phyloP scores from a whole-genome alignment of 495 filamentous ascomycete species.

The Podospora australis region DNA sequence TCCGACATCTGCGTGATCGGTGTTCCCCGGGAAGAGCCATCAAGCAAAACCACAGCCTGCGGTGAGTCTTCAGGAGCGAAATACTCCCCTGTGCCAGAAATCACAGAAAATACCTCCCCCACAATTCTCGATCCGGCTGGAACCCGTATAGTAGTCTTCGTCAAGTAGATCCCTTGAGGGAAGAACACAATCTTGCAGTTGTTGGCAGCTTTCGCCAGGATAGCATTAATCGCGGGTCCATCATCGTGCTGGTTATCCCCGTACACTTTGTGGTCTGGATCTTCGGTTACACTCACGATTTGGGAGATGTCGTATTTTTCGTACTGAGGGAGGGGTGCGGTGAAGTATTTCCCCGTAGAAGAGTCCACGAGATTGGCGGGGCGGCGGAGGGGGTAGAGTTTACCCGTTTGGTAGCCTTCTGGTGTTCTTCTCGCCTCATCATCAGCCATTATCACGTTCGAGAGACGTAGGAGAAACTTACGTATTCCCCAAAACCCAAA shows the following conservation, averaged over 20 bases:
- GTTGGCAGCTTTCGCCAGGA: slow-evolving; percentile 28
- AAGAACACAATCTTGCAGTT: slow-evolving; percentile 37
- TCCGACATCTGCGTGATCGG: slow-evolving; percentile 53
- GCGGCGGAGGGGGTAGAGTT: slow-evolving; percentile 19
- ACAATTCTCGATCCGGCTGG: slow-evolving; percentile 47
- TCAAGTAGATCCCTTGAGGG: slow-evolving; percentile 40
- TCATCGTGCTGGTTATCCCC: slow-evolving; percentile 33
- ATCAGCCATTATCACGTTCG: not conserved
- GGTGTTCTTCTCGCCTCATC: slow-evolving; percentile 13
- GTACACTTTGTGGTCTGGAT: slow-evolving; percentile 28
- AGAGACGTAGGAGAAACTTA: slow-evolving; percentile 3
- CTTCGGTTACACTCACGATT: slow-evolving; percentile 34
- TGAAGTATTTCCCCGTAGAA: slow-evolving; percentile 30
- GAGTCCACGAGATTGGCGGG: slow-evolving; percentile 18
- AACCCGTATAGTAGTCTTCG: slow-evolving; percentile 44
- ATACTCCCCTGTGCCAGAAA: slow-evolving; percentile 38
- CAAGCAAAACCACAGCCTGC: slow-evolving; percentile 51
- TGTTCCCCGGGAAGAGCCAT: slow-evolving; percentile 13
- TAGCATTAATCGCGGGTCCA: slow-evolving; percentile 33
- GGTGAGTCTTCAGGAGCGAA: slow-evolving; percentile 48
- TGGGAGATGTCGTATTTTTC: slow-evolving; percentile 27
- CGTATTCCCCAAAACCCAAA: slow-evolving; percentile 27
- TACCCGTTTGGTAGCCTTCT: slow-evolving; percentile 28
- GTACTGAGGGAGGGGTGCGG: slow-evolving; percentile 30
- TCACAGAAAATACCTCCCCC: slow-evolving; percentile 40